Percentiles rank a stretch among this genome's conserved stretches.
Conservation (phyloP, 495 filamentous ascomycete genomes). For the Lasiosphaeria ovina region DNA sequence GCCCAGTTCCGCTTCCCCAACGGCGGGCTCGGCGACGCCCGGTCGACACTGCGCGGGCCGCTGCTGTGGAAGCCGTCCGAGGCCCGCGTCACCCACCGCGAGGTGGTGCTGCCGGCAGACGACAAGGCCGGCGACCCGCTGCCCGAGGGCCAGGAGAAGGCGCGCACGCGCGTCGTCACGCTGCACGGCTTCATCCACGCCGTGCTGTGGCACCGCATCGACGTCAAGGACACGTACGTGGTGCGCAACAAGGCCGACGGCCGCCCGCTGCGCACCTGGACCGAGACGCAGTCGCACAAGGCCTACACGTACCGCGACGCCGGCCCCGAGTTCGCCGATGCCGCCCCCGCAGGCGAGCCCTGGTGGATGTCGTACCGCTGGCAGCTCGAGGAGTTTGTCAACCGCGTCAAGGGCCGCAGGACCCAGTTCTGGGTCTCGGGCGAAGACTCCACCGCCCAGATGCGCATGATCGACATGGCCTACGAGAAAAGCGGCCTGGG, state of each 20-base stretch:
- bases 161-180: conserved; percentile 41
- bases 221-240: conserved; percentile 43
- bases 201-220: conserved; percentile 50
- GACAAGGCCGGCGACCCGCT: conserved; percentile 14
- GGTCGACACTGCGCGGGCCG: conserved; percentile 34
- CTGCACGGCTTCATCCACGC: conserved; percentile 43
- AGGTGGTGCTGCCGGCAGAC: conserved; percentile 30
- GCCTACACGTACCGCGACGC: conserved; percentile 46
- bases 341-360: conserved; percentile 1
- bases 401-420: conserved; percentile 45
- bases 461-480: conserved; percentile 53
- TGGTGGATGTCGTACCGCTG: conserved; percentile 52
- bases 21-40: conserved; percentile 42
- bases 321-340: conserved; percentile 11
- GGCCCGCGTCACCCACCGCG: conserved; percentile 1
- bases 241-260: conserved; percentile 30
- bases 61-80: conserved; percentile 20
- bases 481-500: conserved; percentile 27
- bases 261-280: conserved; percentile 42
- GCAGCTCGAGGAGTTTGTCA: conserved; percentile 58
- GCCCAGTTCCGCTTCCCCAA: conserved; percentile 44
- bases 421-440: conserved; percentile 49
- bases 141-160: conserved; percentile 27
- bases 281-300: conserved; percentile 40
- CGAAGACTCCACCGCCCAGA: conserved; percentile 51